These are phyloP conservation scores for Erythrobasidium hasegawianum DNA, from an alignment of 1,284 basidiomycete genomes.

Conservation along the genomic window DNA sequence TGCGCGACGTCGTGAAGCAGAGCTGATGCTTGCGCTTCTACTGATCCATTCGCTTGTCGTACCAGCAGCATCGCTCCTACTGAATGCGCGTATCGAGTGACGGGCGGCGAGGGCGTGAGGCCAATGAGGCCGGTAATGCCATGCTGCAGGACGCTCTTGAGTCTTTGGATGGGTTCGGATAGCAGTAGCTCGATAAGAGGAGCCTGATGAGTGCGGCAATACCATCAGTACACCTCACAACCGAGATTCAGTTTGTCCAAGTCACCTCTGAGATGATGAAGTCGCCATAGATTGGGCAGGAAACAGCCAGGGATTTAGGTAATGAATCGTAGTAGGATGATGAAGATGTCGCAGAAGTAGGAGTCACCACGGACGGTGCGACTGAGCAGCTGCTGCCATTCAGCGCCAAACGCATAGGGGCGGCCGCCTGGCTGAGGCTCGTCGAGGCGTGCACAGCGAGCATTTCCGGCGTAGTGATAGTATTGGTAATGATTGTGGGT, in stretches of 20 bases:
- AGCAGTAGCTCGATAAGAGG: constrained; percentile 37
- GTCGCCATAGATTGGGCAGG: constrained; percentile 6
- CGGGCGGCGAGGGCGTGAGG: constrained; percentile 35
- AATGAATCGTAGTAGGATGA: background rate
- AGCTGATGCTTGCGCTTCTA: constrained; percentile 41
- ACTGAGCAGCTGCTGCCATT: background rate
- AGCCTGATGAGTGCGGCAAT: background rate
- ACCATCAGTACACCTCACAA: background rate
- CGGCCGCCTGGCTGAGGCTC: too few relatives aligned
- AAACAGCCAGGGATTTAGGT: background rate
- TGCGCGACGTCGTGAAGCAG: constrained; percentile 38
- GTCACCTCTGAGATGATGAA: constrained; percentile 20
- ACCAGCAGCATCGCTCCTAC: constrained; percentile 41
- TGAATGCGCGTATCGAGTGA: constrained; percentile 41
- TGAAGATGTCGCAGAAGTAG: background rate
- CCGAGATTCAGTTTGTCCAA: background rate
- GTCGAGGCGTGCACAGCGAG: too few relatives aligned
- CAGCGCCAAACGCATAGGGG: too few relatives aligned
- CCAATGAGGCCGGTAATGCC: constrained; percentile 40
- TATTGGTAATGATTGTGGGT: too few relatives aligned
- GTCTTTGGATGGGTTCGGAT: constrained; percentile 34
- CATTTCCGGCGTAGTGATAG: too few relatives aligned
- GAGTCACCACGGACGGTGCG: background rate
- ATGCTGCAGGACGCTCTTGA: constrained; percentile 38
- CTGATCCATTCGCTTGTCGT: constrained; percentile 31